A percentile compares a stretch with the other conserved stretches of the same genome.
Conservation (phyloP, 805 yeast genomes). For the Metschnikowia dekortorum region DNA sequence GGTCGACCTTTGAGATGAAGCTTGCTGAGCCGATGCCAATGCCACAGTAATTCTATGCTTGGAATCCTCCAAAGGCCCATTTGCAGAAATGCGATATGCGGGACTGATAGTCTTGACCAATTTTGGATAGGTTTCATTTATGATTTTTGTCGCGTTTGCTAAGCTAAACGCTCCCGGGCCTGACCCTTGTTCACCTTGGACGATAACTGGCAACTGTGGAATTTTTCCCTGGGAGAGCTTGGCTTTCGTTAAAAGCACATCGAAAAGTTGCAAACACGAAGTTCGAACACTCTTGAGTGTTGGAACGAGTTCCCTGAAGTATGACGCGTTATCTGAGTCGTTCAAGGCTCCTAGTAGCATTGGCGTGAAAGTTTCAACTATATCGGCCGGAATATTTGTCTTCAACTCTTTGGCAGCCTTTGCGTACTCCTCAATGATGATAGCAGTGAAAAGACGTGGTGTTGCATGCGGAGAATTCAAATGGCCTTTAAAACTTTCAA, state of each 20-base stretch:
- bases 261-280: conserved; percentile 77
- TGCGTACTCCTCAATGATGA: conserved; percentile 69
- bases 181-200: conserved; percentile 90
- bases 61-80: conserved; percentile 74
- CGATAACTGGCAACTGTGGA: conserved; percentile 83
- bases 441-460: conserved; percentile 66
- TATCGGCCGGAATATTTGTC: conserved; percentile 14
- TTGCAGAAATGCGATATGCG: conserved; percentile 62
- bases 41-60: conserved; percentile 63
- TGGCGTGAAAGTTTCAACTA: conserved; percentile 21
- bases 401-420: conserved; percentile 20
- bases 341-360: conserved; percentile 35
- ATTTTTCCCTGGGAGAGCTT: conserved; percentile 64
- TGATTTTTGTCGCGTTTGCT: conserved; percentile 66
- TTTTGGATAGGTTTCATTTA: conserved; percentile 61
- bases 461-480: conserved; percentile 68
- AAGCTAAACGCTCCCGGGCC: conserved; percentile 90
- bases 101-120: conserved; percentile 60
- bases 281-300: conserved; percentile 79
- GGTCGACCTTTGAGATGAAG: conserved; percentile 46
- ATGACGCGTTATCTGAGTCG: conserved; percentile 44
- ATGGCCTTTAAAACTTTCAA: conserved; percentile 35
- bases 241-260: conserved; percentile 73
- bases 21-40: conserved; percentile 60
- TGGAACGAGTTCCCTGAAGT: conserved; percentile 82